These are phyloP conservation scores for Mycotypha africana DNA, from an alignment of 371 early-diverging fungal genomes.

Conservation along the genomic window DNA sequence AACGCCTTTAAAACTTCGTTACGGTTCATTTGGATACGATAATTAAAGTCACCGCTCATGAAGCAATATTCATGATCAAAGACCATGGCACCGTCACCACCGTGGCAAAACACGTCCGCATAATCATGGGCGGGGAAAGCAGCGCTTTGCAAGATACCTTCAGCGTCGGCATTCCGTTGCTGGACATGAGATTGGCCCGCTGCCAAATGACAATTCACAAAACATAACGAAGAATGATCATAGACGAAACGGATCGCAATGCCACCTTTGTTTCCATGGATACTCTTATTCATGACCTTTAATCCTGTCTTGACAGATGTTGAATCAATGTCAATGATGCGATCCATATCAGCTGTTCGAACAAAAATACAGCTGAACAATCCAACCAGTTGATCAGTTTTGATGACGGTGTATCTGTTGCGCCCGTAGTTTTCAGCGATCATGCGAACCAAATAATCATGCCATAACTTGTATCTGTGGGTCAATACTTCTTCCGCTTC, in stretches of 20 bases:
- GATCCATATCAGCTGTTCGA: slow-evolving; percentile 25
- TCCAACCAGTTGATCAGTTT: slow-evolving; percentile 69
- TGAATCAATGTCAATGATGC: slow-evolving; percentile 15
- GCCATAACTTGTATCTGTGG: slow-evolving; percentile 65
- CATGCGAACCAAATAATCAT: slow-evolving; percentile 54
- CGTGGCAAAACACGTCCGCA: slow-evolving; percentile 22
- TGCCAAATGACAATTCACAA: slow-evolving; percentile 83
- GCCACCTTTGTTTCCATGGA: slow-evolving; percentile 88
- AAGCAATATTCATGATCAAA: slow-evolving; percentile 79
- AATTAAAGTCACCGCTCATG: slow-evolving; percentile 83
- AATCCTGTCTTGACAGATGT: slow-evolving; percentile 72
- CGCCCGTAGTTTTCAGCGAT: slow-evolving; percentile 44
- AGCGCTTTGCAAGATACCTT: slow-evolving; percentile 65
- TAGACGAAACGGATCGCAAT: slow-evolving; percentile 71
- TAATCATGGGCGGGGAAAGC: slow-evolving; percentile 30
- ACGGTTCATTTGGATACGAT: slow-evolving; percentile 69
- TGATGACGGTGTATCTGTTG: slow-evolving; percentile 53
- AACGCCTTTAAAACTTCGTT: slow-evolving; percentile 53
- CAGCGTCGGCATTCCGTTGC: slow-evolving; percentile 72
- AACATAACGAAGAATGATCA: slow-evolving; percentile 77
- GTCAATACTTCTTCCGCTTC: slow-evolving; percentile 51
- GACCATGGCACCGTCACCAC: slow-evolving; percentile 53
- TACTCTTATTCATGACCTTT: slow-evolving; percentile 48
- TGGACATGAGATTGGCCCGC: slow-evolving; percentile 73
- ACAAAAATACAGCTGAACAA: slow-evolving; percentile 71